Percentiles rank a stretch among this genome's conserved stretches.
These are phyloP conservation scores for Amanita molliuscula DNA, from an alignment of 768 basidiomycete species.

Conservation along the genomic window DNA sequence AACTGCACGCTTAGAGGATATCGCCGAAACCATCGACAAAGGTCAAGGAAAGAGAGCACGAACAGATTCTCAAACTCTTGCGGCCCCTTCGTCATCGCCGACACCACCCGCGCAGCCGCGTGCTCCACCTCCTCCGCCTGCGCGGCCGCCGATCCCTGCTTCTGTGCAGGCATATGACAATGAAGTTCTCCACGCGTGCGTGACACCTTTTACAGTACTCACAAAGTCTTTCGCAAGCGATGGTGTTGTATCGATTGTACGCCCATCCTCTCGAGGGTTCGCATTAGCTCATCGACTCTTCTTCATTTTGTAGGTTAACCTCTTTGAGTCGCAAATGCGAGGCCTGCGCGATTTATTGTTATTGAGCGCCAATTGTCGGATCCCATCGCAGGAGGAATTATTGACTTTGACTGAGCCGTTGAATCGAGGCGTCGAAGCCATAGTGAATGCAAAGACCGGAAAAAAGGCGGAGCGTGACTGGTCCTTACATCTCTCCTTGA, in stretches of 20 bases:
- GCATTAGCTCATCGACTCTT: not conserved
- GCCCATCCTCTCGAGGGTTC: slow-evolving; percentile 13
- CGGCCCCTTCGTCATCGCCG: slow-evolving; percentile 19
- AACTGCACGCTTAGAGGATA: slow-evolving; percentile 88
- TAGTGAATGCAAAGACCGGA: slow-evolving; percentile 76
- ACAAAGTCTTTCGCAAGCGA: slow-evolving; percentile 61
- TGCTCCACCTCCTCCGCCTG: slow-evolving; percentile 20
- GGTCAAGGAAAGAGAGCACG: not conserved
- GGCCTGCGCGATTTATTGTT: slow-evolving; percentile 63
- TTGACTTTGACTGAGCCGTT: slow-evolving; percentile 56
- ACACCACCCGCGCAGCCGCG: slow-evolving; percentile 23
- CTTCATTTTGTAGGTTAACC: slow-evolving; percentile 38
- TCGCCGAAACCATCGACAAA: slow-evolving; percentile 36
- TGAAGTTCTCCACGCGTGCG: slow-evolving; percentile 57
- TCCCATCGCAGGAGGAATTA: slow-evolving; percentile 58
- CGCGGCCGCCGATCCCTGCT: slow-evolving; percentile 32
- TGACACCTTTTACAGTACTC: slow-evolving; percentile 66
- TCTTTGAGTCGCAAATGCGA: slow-evolving; percentile 58
- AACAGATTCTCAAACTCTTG: slow-evolving; percentile 15
- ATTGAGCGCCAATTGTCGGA: slow-evolving; percentile 62
- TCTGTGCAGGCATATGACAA: slow-evolving; percentile 69
- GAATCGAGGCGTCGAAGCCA: slow-evolving; percentile 59
- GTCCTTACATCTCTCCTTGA: slow-evolving; percentile 67
- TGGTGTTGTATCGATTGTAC: slow-evolving; percentile 71
- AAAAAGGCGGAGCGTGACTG: slow-evolving; percentile 74